Base-by-base conservation (phyloP, 192 early-diverging fungal species). In the Linnemannia hyalina region DNA sequence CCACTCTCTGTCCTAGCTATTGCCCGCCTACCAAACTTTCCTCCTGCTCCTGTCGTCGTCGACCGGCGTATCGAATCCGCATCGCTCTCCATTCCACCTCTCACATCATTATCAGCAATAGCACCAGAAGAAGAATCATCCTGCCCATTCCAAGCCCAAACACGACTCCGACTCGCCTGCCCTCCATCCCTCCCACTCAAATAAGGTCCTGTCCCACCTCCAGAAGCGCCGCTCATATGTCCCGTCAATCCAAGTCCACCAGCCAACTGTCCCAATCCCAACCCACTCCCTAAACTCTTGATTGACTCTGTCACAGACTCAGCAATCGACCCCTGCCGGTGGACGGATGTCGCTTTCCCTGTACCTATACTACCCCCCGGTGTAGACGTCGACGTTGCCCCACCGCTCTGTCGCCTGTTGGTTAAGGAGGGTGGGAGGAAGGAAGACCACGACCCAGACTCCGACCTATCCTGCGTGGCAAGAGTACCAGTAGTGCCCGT, bases 281-380 rank as follows among this genome's bases (percentile, higher is more conserved):
- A 40, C 23, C 79, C 84, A 18, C 29, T 81, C 47, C 84, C 63
- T 0, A 86, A 23, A 40, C 41, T 77, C 35, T 86, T 86, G 47
- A 86, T 86, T 29, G 84, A 86, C 74, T 81, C 84, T 49, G 84
- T 41, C 18, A 86, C 84, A 69, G 84, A 81, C 23, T 86, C 84
- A 1, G 84, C 70, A 54, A 86, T 77, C 6, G 84, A 81, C 15
- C 55, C 75, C 6, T 75, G 60, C n/a, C 60, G 60, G 11, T 65
- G 60, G 10, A 65, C 60, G 35, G 60, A 65, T 15, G 60, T 32
- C 0, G 60, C 29, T 15, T 29, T 65, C n/a, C 60, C 26, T 47
- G 42, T 11, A n/a, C 26, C 26, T 29, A 26, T 65, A 23, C 29
- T 65, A 29, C 26, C 32, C 9, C 29, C n/a, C n/a, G n/a, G 7